Conservation (phyloP, 2,329 filamentous ascomycete species). For the Drechslera avenae region DNA sequence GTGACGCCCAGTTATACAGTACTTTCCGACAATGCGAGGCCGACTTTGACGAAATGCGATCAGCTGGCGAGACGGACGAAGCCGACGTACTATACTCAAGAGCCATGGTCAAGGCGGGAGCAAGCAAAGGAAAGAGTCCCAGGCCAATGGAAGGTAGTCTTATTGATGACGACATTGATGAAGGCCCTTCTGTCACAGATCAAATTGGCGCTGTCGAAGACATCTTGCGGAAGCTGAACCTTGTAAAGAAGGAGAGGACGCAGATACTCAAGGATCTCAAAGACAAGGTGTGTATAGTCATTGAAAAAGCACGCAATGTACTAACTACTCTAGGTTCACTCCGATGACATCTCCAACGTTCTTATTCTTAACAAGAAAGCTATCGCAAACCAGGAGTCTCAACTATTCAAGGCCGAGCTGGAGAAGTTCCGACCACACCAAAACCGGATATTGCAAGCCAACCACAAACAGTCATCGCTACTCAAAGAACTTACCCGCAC, state of each 20-base stretch:
- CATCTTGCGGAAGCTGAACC: constrained; percentile 84
- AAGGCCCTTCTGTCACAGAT: constrained; percentile 78
- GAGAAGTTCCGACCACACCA: constrained; percentile 96
- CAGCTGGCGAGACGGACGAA: constrained; percentile 83
- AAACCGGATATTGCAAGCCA: constrained; percentile 86
- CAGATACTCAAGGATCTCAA: constrained; percentile 97
- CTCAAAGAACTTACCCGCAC: constrained; percentile 92
- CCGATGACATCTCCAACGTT: constrained; percentile 96
- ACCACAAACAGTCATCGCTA: constrained; percentile 90
- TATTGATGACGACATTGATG: constrained; percentile 91
- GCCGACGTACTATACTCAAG: constrained; percentile 87
- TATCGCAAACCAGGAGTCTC: constrained; percentile 86
- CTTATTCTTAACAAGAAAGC: constrained; percentile 98
- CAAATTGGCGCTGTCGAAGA: constrained; percentile 91
- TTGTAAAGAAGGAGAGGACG: constrained; percentile 88
- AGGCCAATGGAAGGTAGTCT: constrained; percentile 75
- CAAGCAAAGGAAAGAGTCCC: constrained; percentile 63
- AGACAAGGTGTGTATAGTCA: constrained; percentile 73
- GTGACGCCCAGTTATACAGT: constrained; percentile 79
- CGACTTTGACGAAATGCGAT: constrained; percentile 95
- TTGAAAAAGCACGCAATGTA: not conserved
- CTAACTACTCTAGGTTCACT: constrained; percentile 70
- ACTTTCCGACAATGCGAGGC: constrained; percentile 84
- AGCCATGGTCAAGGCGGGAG: constrained; percentile 78
- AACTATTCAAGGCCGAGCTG: constrained; percentile 93